Conservation (phyloP, 1,284 basidiomycete genomes). For the Malassezia sympodialis region DNA sequence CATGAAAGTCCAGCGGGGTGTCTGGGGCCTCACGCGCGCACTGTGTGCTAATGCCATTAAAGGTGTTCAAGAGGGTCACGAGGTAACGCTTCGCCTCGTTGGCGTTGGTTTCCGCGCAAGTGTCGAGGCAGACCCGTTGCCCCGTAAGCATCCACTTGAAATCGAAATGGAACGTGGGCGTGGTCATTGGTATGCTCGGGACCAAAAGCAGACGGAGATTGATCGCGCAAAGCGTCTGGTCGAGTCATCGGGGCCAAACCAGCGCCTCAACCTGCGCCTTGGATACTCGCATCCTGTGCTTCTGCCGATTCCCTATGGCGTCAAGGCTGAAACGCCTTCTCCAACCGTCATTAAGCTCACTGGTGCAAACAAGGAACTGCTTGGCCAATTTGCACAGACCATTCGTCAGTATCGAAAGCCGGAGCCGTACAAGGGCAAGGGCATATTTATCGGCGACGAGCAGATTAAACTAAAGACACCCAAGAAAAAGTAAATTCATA, state of each 20-base stretch:
- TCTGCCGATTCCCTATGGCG: constrained; percentile 60
- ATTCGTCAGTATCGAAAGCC: constrained; percentile 76
- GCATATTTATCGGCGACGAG: constrained; percentile 81
- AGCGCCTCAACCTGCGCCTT: constrained; percentile 50
- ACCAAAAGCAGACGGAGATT: constrained; percentile 25
- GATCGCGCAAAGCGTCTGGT: constrained; percentile 20
- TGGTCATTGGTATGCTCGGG: constrained; percentile 25
- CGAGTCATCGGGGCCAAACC: constrained; percentile 17
- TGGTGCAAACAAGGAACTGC: constrained; percentile 55
- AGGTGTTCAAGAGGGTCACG: constrained; percentile 82
- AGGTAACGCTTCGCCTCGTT: constrained; percentile 71
- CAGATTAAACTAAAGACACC: constrained; percentile 77
- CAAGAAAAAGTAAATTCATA: constrained; percentile 73
- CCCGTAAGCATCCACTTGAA: constrained; percentile 22
- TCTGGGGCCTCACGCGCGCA: constrained; percentile 88
- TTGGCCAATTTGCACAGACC: constrained; percentile 79
- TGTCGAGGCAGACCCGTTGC: constrained; percentile 67
- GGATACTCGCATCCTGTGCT: constrained; percentile 81
- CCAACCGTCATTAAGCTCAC: constrained; percentile 53
- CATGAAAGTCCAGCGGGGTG: constrained; percentile 66
- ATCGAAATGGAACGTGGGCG: constrained; percentile 20
- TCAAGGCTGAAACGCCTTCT: constrained; percentile 43
- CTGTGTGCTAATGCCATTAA: constrained; percentile 77
- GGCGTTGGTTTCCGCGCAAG: constrained; percentile 88
- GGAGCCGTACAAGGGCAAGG: constrained; percentile 82